These are phyloP conservation scores for Cryptococcus hybrid DNA, from an alignment of 1,284 basidiomycete genomes.

Conservation along the genomic window DNA sequence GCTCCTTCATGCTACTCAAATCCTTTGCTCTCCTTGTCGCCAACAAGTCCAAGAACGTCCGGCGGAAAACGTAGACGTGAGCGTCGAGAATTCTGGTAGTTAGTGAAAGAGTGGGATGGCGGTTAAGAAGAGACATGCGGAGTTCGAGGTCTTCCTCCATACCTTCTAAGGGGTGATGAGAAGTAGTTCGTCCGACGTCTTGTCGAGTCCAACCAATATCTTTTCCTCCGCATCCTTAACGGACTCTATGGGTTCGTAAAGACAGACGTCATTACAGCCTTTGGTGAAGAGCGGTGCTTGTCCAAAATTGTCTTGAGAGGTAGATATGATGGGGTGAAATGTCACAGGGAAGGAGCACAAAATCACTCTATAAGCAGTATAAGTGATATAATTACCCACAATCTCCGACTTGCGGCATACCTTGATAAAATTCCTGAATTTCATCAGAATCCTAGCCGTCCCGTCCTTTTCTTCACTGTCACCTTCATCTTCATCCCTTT, in stretches of 20 bases:
- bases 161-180: constrained; percentile 62
- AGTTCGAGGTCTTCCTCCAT: constrained; percentile 68
- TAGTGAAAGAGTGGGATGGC: constrained; percentile 67
- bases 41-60: constrained; percentile 69
- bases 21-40: constrained; percentile 59
- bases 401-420: constrained; percentile 18
- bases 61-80: constrained; percentile 83
- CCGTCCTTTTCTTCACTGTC: constrained; percentile 26
- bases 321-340: constrained; percentile 74
- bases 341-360: constrained; percentile 88
- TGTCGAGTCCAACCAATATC: constrained; percentile 42
- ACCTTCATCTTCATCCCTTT: constrained; percentile 40
- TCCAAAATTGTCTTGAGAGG: constrained; percentile 71
- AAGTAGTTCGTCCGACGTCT: constrained; percentile 63
- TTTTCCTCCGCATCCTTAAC: constrained; percentile 49
- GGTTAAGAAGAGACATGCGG: constrained; percentile 63
- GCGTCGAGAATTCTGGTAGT: constrained; percentile 74
- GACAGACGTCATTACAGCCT: constrained; percentile 69
- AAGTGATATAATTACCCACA: too few species aligned
- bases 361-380: constrained; percentile 59
- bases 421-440: constrained; percentile 44
- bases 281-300: constrained; percentile 74
- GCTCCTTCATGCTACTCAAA: constrained; percentile 76
- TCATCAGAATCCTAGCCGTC: constrained; percentile 46
- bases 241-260: constrained; percentile 61